Evolutionary conservation across 2,329 filamentous ascomycete genomes (phyloP).

Genomic region (Penicillium sp.): DNA sequence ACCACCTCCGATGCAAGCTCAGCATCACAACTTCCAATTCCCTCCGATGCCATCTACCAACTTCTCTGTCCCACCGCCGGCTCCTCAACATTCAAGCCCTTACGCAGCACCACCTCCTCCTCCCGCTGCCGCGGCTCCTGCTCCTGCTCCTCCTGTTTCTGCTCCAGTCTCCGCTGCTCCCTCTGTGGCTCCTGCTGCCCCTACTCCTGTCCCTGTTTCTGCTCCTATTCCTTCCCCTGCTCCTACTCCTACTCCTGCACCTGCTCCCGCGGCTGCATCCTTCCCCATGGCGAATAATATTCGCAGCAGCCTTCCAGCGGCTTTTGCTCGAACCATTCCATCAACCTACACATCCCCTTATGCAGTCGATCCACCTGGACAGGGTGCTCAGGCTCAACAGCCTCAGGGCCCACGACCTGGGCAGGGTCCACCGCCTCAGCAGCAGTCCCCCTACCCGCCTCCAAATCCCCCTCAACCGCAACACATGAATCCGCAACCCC

Average conservation of each 20-base stretch:
- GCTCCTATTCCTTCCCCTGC: conserved; percentile 17
- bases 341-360: conserved; percentile 46
- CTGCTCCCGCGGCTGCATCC: conserved; percentile 24
- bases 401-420: conserved; percentile 24
- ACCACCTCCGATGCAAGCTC: conserved; percentile 32
- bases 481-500: conserved; percentile 20
- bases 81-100: conserved; percentile 25
- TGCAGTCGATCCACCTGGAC: conserved; percentile 37
- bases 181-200: not conserved
- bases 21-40: conserved; percentile 36
- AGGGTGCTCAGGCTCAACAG: conserved; percentile 31
- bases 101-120: conserved; percentile 12
- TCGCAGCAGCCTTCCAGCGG: conserved; percentile 41
- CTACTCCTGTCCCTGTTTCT: conserved; percentile 13
- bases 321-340: conserved; percentile 38
- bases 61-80: conserved; percentile 33
- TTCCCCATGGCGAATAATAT: conserved; percentile 39
- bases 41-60: conserved; percentile 36
- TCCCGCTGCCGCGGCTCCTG: conserved; percentile 16
- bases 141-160: conserved; percentile 17
- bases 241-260: conserved; percentile 16
- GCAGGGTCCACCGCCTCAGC: conserved; percentile 24
- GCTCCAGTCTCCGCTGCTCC: conserved; percentile 12
- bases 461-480: conserved; percentile 24
- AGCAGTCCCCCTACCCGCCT: conserved; percentile 26